Conservation (phyloP, 768 basidiomycete species). For the Serpula lacrymans region DNA sequence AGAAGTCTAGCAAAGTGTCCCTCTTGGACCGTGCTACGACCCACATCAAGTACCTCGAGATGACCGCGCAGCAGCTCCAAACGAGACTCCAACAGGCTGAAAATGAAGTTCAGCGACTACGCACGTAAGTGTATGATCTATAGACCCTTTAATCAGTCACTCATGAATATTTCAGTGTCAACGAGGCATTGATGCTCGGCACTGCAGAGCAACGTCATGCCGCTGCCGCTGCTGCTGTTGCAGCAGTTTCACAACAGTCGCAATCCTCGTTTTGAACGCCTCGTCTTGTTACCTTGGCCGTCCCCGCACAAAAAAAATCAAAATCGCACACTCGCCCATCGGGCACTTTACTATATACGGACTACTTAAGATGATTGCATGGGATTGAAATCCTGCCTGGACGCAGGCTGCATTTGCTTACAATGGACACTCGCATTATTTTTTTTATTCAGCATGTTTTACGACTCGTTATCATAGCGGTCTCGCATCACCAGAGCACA, state of each 20-base stretch:
- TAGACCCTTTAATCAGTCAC: not conserved
- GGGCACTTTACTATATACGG: constrained; percentile 36
- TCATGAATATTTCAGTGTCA: constrained; percentile 48
- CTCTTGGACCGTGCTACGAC: constrained; percentile 85
- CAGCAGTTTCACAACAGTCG: constrained; percentile 45
- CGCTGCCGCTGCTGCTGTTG: constrained; percentile 51
- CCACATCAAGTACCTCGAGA: constrained; percentile 85
- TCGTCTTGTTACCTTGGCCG: constrained; percentile 11
- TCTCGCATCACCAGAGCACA: constrained; percentile 19
- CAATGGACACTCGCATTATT: constrained; percentile 40
- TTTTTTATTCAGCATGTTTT: constrained; percentile 41
- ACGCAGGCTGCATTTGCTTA: constrained; percentile 55
- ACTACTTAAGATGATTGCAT: constrained; percentile 29
- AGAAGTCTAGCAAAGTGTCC: constrained; percentile 91
- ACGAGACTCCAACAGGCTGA: constrained; percentile 75
- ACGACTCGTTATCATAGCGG: constrained; percentile 27
- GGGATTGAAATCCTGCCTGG: constrained; percentile 54
- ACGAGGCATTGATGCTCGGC: constrained; percentile 87
- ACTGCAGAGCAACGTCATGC: constrained; percentile 72
- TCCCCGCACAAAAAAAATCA: constrained; percentile 13
- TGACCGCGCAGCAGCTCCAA: constrained; percentile 72
- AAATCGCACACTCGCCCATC: constrained; percentile 24
- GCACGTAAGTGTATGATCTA: constrained; percentile 39
- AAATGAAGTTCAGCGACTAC: constrained; percentile 75
- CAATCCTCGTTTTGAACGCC: constrained; percentile 45